Percentiles rank a stretch among this genome's conserved stretches.
Conservation (phyloP, 1,139 yeast genomes). For the Casaregolazyma suthepensis region DNA sequence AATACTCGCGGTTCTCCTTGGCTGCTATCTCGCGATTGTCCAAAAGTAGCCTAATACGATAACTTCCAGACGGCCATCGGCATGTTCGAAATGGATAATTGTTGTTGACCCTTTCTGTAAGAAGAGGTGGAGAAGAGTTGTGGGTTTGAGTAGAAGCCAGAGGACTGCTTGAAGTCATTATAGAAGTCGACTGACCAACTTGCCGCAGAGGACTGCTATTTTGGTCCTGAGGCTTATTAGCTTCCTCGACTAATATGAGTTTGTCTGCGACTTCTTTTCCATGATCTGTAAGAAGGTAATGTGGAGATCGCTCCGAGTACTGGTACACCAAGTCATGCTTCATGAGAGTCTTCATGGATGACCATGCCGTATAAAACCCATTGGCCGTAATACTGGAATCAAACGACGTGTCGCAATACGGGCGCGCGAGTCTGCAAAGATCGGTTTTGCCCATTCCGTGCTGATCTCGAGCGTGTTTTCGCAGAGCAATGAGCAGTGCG, state of each 20-base stretch:
- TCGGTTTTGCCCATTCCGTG: conserved; percentile 50
- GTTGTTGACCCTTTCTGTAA: neutral
- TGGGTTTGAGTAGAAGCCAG: neutral
- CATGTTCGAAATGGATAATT: neutral
- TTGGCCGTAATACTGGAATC: conserved; percentile 48
- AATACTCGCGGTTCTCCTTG: conserved; percentile 27
- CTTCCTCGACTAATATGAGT: conserved; percentile 11
- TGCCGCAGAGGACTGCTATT: neutral
- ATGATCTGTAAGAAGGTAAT: conserved; percentile 67
- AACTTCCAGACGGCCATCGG: conserved; percentile 50
- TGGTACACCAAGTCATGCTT: conserved; percentile 56
- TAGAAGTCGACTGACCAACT: neutral
- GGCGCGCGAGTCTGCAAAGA: conserved; percentile 50
- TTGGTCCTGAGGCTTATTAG: neutral
- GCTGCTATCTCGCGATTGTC: conserved; percentile 72
- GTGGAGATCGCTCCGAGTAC: conserved; percentile 45
- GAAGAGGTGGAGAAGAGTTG: neutral
- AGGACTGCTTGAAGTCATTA: neutral
- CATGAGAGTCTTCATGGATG: conserved; percentile 55
- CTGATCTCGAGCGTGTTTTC: conserved; percentile 42
- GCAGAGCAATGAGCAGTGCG: conserved; percentile 67
- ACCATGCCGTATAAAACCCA: conserved; percentile 71
- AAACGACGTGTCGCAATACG: conserved; percentile 62
- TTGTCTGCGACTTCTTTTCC: conserved; percentile 61
- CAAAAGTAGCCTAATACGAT: conserved; percentile 54